phyloP scores from a whole-genome alignment of 331 rosid species.

The Telfairia occidentalis region DNA sequence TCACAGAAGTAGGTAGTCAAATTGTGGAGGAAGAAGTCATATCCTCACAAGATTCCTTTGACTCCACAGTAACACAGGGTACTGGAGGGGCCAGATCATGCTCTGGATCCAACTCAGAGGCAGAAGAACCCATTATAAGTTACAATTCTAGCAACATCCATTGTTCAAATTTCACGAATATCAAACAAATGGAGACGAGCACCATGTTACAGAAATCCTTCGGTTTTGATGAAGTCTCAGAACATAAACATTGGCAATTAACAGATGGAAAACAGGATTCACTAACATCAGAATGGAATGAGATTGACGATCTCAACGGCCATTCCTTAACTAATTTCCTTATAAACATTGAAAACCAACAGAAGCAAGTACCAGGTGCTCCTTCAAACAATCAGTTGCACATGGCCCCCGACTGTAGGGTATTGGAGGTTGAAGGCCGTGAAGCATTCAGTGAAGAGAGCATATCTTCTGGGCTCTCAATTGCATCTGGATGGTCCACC shows the following conservation, averaged over 20 bases:
- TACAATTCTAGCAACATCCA: constrained; percentile 22
- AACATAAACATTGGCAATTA: constrained; percentile 25
- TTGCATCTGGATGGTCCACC: constrained; percentile 20
- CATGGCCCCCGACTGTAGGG: constrained; percentile 21
- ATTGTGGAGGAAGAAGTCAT: constrained; percentile 51
- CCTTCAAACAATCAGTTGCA: constrained; percentile 26
- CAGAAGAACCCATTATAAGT: constrained; percentile 41
- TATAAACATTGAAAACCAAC: constrained; percentile 26
- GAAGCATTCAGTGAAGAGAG: constrained; percentile 42
- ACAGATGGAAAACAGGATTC: constrained; percentile 16
- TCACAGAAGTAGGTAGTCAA: constrained; percentile 26
- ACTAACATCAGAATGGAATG: constrained; percentile 23
- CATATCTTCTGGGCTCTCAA: constrained; percentile 38
- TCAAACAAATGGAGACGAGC: constrained; percentile 25
- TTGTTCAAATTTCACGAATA: constrained; percentile 23
- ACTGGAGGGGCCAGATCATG: constrained; percentile 33
- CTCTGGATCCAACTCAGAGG: constrained; percentile 52
- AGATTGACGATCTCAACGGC: constrained; percentile 22
- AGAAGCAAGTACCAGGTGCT: constrained; percentile 24
- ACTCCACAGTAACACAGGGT: constrained; percentile 55
- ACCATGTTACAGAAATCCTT: constrained; percentile 40
- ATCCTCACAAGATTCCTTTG: constrained; percentile 66
- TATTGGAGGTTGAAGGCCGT: constrained; percentile 23
- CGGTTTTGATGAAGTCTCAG: constrained; percentile 28
- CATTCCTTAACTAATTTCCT: constrained; percentile 26